Percentiles rank a stretch among this genome's conserved stretches.
Conservation (phyloP, 257 asterid species). For the Scutellaria minor region DNA sequence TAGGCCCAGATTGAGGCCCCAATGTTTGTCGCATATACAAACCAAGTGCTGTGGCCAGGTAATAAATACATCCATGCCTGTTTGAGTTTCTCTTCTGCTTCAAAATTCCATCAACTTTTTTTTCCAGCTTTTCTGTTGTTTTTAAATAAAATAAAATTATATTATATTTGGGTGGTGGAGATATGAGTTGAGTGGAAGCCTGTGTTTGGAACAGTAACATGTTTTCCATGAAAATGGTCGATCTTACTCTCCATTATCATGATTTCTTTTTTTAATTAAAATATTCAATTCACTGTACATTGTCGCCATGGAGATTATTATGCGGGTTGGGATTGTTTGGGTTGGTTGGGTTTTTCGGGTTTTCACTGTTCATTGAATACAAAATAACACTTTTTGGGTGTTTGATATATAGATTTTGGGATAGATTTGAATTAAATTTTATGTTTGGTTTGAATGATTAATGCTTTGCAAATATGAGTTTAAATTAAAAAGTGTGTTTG, state of each 20-base stretch:
- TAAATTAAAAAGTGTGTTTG: too few relatives aligned
- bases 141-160: not conserved
- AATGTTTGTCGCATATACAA: slow-evolving; percentile 20
- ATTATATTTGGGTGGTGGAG: slow-evolving; percentile 19
- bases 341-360: too few relatives aligned
- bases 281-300: too few relatives aligned
- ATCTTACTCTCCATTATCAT: not conserved
- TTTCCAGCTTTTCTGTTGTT: not conserved
- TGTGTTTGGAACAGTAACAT: not conserved
- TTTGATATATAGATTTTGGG: too few relatives aligned
- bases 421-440: too few relatives aligned
- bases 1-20: slow-evolving; percentile 21
- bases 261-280: not conserved
- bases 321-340: too few relatives aligned
- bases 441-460: too few relatives aligned
- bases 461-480: too few relatives aligned
- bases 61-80: not conserved
- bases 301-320: too few relatives aligned
- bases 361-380: too few relatives aligned
- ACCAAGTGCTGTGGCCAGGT: slow-evolving; percentile 20
- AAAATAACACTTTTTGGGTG: too few relatives aligned
- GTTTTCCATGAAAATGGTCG: not conserved
- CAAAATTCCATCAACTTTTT: not conserved
- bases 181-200: slow-evolving; percentile 1
- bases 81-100: slow-evolving; percentile 2